A percentile compares a stretch with the other conserved stretches of the same genome.
Conservation (phyloP, 352 stramenopile genomes). For the Globisporangium orthogonon region DNA sequence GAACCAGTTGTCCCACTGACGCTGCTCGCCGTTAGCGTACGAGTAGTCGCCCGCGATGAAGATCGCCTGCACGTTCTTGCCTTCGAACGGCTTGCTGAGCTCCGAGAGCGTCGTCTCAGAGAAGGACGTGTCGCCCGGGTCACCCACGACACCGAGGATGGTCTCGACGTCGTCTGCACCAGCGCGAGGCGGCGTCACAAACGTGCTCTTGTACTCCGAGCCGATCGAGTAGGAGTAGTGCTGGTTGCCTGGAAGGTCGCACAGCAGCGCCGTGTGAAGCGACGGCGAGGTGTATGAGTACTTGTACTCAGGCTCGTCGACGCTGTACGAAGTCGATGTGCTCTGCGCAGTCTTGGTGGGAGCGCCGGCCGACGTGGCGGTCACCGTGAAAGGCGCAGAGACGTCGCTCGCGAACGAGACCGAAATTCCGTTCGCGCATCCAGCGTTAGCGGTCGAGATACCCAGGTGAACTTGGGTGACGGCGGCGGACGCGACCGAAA, state of each 20-base stretch:
- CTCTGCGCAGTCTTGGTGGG: slow-evolving; percentile 18
- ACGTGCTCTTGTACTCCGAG: slow-evolving; percentile 28
- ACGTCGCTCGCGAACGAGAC: slow-evolving; percentile 32
- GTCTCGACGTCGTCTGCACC: slow-evolving; percentile 30
- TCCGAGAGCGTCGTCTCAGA: slow-evolving; percentile 27
- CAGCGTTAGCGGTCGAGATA: slow-evolving; percentile 21
- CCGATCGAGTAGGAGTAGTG: slow-evolving; percentile 30
- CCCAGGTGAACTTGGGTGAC: slow-evolving; percentile 45
- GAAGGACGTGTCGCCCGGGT: slow-evolving; percentile 31
- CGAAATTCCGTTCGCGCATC: slow-evolving; percentile 29
- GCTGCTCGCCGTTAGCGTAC: slow-evolving; percentile 60
- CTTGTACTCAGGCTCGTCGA: slow-evolving; percentile 33
- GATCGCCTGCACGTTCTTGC: slow-evolving; percentile 32
- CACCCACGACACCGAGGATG: slow-evolving; percentile 32
- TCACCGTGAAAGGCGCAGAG: slow-evolving; percentile 23
- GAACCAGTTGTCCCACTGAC: slow-evolving; percentile 71
- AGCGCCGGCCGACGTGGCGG: slow-evolving; percentile 13
- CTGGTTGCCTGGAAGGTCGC: slow-evolving; percentile 27
- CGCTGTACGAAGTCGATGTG: slow-evolving; percentile 27
- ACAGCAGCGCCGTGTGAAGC: slow-evolving; percentile 44
- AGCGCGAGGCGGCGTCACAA: slow-evolving; percentile 22
- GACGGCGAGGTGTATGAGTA: slow-evolving; percentile 45
- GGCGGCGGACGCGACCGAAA: slow-evolving; percentile 20
- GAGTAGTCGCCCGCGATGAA: slow-evolving; percentile 55
- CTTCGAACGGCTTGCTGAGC: slow-evolving; percentile 28